These are phyloP conservation scores for Cryptococcus amylolentus DNA, from an alignment of 1,284 basidiomycete species.

Conservation along the genomic window DNA sequence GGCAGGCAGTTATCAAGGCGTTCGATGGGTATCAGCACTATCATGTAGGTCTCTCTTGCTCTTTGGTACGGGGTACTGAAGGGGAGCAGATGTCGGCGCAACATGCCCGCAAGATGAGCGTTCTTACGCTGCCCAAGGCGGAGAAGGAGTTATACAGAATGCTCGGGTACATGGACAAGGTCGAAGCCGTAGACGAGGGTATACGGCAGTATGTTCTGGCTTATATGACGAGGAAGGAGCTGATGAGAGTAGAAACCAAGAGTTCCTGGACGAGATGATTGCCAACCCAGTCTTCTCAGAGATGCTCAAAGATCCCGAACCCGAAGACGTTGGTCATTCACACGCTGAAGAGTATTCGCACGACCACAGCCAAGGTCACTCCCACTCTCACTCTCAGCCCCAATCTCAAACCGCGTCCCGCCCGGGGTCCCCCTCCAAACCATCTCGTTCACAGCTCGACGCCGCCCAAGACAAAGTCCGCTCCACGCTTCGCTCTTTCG, in stretches of 20 bases:
- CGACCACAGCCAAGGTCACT: constrained; percentile 30
- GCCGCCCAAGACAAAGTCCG: constrained; percentile 64
- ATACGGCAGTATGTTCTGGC: constrained; percentile 38
- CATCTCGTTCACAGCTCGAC: constrained; percentile 23
- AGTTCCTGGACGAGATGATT: constrained; percentile 49
- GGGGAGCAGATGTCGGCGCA: constrained; percentile 45
- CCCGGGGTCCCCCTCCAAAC: not conserved
- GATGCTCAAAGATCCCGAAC: constrained; percentile 24
- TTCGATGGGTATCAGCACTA: constrained; percentile 50
- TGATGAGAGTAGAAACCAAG: constrained; percentile 35
- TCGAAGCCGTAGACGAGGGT: constrained; percentile 49
- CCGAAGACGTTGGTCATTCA: not conserved
- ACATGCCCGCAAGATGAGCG: constrained; percentile 43
- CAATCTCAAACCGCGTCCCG: constrained; percentile 11
- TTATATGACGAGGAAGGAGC: not conserved
- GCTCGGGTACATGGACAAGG: constrained; percentile 49
- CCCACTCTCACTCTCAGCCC: constrained; percentile 17
- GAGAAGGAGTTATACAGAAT: constrained; percentile 31
- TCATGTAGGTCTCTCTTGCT: constrained; percentile 27
- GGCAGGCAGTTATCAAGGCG: constrained; percentile 38
- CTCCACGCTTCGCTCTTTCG: constrained; percentile 84
- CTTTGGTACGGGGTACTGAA: not conserved
- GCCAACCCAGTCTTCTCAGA: constrained; percentile 45
- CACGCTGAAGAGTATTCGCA: constrained; percentile 27
- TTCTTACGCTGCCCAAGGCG: constrained; percentile 42